A percentile compares a stretch with the other conserved stretches of the same genome.
These are phyloP conservation scores for Phytophthora capsici DNA, from an alignment of 352 stramenopile genomes.

Conservation along the genomic window DNA sequence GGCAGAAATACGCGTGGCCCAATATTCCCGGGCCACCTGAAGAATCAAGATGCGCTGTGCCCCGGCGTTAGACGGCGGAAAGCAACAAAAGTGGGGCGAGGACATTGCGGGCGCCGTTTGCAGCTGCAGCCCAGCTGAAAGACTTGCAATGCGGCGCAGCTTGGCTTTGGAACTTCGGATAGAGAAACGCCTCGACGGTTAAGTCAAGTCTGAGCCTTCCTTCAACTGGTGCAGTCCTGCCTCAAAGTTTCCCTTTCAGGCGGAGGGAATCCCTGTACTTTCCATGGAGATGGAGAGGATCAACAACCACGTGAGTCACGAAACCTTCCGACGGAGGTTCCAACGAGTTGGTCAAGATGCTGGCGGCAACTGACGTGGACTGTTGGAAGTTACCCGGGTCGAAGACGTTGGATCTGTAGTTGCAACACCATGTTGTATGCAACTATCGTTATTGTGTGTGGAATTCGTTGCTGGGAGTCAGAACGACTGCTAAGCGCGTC, in stretches of 20 bases:
- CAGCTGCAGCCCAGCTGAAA: constrained; percentile 30
- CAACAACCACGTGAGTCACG: constrained; percentile 15
- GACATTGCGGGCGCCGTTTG: constrained; percentile 5
- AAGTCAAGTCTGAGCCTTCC: constrained; percentile 5
- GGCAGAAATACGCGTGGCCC: constrained; percentile 19
- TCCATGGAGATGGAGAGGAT: constrained; percentile 18
- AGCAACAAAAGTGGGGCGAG: constrained; percentile 26
- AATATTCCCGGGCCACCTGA: constrained; percentile 3
- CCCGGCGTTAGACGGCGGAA: constrained; percentile 30
- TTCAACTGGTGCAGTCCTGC: constrained; percentile 5
- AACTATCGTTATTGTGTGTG: neutral
- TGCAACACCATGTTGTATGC: neutral
- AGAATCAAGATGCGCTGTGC: constrained; percentile 1
- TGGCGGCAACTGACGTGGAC: neutral
- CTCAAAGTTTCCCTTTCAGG: constrained; percentile 17
- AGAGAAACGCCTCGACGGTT: constrained; percentile 19
- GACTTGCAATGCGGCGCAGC: constrained; percentile 24
- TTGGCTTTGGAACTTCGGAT: constrained; percentile 14
- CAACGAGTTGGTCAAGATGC: neutral
- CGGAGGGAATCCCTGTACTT: constrained; percentile 25
- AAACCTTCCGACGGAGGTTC: constrained; percentile 15
- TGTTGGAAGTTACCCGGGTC: too few relatives aligned
- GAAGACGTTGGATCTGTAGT: neutral
- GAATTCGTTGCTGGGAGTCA: neutral
- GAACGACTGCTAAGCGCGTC: neutral